A percentile compares a stretch with the other conserved stretches of the same genome.
phyloP scores from a whole-genome alignment of 345 rosid species.

The Xanthoceras sorbifolium region DNA sequence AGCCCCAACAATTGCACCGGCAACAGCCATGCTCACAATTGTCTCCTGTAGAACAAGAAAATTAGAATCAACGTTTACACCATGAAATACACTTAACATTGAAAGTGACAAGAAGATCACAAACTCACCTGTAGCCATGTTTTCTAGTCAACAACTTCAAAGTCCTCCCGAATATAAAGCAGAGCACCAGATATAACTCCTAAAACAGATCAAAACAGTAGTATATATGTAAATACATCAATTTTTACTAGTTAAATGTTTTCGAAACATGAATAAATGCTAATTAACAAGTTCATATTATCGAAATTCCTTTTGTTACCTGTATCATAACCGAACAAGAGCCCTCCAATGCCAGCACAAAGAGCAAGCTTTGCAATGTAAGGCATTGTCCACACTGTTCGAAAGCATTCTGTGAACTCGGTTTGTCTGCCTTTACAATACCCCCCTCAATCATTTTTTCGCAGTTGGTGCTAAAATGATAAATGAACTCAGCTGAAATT shows the following conservation, averaged over 20 bases:
- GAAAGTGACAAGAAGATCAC: neutral
- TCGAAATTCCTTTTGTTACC: conserved; percentile 30
- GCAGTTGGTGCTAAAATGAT: neutral
- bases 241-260: too few species aligned
- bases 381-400: conserved; percentile 63
- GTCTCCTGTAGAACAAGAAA: conserved; percentile 40
- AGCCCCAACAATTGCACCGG: conserved; percentile 89
- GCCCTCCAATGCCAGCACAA: conserved; percentile 93
- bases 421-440: conserved; percentile 55
- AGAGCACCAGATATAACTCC: conserved; percentile 93
- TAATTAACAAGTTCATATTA: neutral
- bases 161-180: conserved; percentile 77
- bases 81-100: too few species aligned
- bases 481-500: neutral
- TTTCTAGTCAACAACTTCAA: conserved; percentile 55
- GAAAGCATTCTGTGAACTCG: conserved; percentile 84
- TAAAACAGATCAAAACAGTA: too few species aligned
- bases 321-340: conserved; percentile 94
- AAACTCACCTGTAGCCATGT: conserved; percentile 67
- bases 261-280: neutral
- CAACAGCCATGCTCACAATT: conserved; percentile 89
- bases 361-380: conserved; percentile 83
- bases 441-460: conserved; percentile 77
- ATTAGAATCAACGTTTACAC: neutral
- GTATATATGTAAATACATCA: too few species aligned